Conservation (phyloP, 495 filamentous ascomycete genomes). For the Pseudotulostoma volvatum region DNA sequence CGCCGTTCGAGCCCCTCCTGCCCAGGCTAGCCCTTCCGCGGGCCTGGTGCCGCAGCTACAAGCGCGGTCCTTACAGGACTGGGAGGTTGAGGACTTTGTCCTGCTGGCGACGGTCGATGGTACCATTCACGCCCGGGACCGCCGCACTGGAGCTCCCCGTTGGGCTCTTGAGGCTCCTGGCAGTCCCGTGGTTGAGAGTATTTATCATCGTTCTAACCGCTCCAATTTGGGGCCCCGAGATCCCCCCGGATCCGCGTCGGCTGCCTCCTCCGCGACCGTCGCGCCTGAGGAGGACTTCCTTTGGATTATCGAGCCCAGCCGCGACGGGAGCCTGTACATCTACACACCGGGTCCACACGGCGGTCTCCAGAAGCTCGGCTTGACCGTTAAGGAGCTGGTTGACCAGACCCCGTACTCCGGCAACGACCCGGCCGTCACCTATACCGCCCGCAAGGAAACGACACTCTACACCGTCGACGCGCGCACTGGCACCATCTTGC, state of each 20-base stretch:
- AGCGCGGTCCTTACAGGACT: constrained; percentile 94
- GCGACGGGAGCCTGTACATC: constrained; percentile 77
- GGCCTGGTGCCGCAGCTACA: constrained; percentile 64
- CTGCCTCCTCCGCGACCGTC: constrained; percentile 2
- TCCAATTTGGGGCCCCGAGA: constrained; percentile 36
- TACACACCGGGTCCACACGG: constrained; percentile 51
- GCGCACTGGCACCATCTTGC: constrained; percentile 55
- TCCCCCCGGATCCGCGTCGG: constrained; percentile 7
- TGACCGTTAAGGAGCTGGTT: constrained; percentile 70
- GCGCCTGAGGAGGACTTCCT: constrained; percentile 62
- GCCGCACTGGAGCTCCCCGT: constrained; percentile 62
- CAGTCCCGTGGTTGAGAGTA: constrained; percentile 77
- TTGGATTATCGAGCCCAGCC: constrained; percentile 93
- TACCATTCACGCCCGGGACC: constrained; percentile 81
- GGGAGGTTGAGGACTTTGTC: constrained; percentile 99
- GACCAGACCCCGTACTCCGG: constrained; percentile 50
- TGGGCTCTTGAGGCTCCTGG: constrained; percentile 69
- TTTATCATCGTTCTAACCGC: constrained; percentile 58
- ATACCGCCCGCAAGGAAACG: constrained; percentile 69
- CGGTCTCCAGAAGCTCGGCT: constrained; percentile 43
- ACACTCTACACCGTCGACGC: constrained; percentile 73
- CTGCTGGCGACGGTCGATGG: constrained; percentile 99
- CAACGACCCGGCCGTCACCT: constrained; percentile 52
- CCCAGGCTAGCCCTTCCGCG: constrained; percentile 42
- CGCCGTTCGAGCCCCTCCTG: constrained; percentile 74